phyloP scores from a whole-genome alignment of 805 yeast species.

The Kodamaea kakaduensis region DNA sequence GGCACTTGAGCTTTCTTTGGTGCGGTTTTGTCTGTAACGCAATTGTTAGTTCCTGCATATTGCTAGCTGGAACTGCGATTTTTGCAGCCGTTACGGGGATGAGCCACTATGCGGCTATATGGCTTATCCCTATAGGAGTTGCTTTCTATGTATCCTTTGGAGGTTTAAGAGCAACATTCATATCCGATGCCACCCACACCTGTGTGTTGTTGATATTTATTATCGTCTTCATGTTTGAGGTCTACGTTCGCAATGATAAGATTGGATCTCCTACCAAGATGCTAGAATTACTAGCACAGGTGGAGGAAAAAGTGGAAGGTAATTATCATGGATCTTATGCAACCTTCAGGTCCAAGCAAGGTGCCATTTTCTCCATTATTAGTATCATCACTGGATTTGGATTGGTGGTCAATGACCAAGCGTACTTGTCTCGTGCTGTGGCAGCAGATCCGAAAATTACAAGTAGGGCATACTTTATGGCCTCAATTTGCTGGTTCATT shows the following conservation, averaged over 20 bases:
- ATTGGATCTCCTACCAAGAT: constrained; percentile 24
- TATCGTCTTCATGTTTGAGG: constrained; percentile 17
- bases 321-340: constrained; percentile 16
- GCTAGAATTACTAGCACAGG: constrained; percentile 20
- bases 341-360: constrained; percentile 18
- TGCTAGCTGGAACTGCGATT: constrained; percentile 19
- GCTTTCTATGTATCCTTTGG: constrained; percentile 22
- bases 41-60: constrained; percentile 18
- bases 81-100: constrained; percentile 15
- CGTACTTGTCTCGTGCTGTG: constrained; percentile 24
- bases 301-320: constrained; percentile 13
- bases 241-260: constrained; percentile 16
- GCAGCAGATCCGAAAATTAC: constrained; percentile 21
- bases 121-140: constrained; percentile 23
- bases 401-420: constrained; percentile 21
- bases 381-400: constrained; percentile 23
- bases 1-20: constrained; percentile 22
- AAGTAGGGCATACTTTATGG: constrained; percentile 22
- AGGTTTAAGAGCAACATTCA: constrained; percentile 24
- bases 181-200: constrained; percentile 26
- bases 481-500: constrained; percentile 23
- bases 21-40: constrained; percentile 24
- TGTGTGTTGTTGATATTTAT: constrained; percentile 19
- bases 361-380: constrained; percentile 19
- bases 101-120: constrained; percentile 16